phyloP scores from a whole-genome alignment of 768 basidiomycete genomes.

The Boletus edulis region DNA sequence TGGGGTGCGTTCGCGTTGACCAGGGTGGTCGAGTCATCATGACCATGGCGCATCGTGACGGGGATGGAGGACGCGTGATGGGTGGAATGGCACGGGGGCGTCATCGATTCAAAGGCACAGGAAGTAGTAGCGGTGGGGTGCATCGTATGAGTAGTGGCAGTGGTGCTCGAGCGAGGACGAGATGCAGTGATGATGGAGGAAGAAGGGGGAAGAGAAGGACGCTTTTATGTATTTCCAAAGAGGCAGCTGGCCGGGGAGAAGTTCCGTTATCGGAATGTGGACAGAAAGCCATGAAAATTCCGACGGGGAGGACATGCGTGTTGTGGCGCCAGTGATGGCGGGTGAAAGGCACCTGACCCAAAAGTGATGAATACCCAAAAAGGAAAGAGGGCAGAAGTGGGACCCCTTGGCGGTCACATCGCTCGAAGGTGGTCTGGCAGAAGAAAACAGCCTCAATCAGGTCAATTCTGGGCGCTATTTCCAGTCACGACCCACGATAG shows the following conservation, averaged over 20 bases:
- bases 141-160: constrained; percentile 6
- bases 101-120: constrained; percentile 6
- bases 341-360: constrained; percentile 31
- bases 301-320: constrained; percentile 33
- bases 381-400: constrained; percentile 15
- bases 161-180: not conserved
- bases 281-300: constrained; percentile 31
- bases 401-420: constrained; percentile 31
- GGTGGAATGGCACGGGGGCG: not conserved
- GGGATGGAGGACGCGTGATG: constrained; percentile 15
- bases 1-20: constrained; percentile 62
- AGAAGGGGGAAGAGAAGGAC: not conserved
- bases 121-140: constrained; percentile 16
- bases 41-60: constrained; percentile 22
- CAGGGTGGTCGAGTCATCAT: constrained; percentile 29
- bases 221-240: constrained; percentile 29
- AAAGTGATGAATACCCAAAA: constrained; percentile 20
- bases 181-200: not conserved
- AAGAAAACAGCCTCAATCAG: constrained; percentile 18
- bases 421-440: constrained; percentile 24
- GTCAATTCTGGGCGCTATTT: constrained; percentile 27
- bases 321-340: constrained; percentile 38
- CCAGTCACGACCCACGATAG: constrained; percentile 27
- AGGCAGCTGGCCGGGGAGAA: constrained; percentile 29
- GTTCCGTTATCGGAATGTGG: constrained; percentile 38